Conservation (phyloP, 1,284 basidiomycete genomes). For the Sanghuangporus weigelae region DNA sequence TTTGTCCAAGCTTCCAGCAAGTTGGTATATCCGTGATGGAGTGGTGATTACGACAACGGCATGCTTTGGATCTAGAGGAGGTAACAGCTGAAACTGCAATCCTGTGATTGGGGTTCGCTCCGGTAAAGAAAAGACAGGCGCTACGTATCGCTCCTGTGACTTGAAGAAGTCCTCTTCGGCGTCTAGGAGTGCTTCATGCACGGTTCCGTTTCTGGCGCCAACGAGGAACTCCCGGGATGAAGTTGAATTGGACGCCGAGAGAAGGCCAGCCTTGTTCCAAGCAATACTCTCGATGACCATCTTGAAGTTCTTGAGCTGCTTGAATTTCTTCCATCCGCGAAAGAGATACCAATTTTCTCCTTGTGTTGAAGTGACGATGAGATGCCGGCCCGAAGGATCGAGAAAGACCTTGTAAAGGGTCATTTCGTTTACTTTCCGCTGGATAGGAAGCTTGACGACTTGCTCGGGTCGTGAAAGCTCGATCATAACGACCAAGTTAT, state of each 20-base stretch:
- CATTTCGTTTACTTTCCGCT: conserved; percentile 65
- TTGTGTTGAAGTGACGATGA: conserved; percentile 79
- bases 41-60: conserved; percentile 82
- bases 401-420: conserved; percentile 77
- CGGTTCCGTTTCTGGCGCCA: conserved; percentile 77
- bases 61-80: conserved; percentile 53
- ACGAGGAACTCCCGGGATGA: conserved; percentile 87
- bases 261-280: conserved; percentile 80
- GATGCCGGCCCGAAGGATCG: conserved; percentile 89
- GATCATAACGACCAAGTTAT: conserved; percentile 76
- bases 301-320: conserved; percentile 75
- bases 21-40: conserved; percentile 87
- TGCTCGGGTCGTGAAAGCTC: conserved; percentile 81
- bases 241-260: conserved; percentile 58
- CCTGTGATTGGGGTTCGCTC: conserved; percentile 80
- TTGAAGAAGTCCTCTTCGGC: conserved; percentile 91
- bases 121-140: conserved; percentile 73
- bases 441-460: conserved; percentile 72
- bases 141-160: conserved; percentile 77
- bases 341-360: conserved; percentile 95
- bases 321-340: conserved; percentile 75
- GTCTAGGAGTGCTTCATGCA: conserved; percentile 85
- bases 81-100: conserved; percentile 74
- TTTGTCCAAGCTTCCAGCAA: conserved; percentile 65
- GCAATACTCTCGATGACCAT: conserved; percentile 90